Conservation (phyloP, 495 filamentous ascomycete genomes). For the Pseudomonodictys pantanalensis region DNA sequence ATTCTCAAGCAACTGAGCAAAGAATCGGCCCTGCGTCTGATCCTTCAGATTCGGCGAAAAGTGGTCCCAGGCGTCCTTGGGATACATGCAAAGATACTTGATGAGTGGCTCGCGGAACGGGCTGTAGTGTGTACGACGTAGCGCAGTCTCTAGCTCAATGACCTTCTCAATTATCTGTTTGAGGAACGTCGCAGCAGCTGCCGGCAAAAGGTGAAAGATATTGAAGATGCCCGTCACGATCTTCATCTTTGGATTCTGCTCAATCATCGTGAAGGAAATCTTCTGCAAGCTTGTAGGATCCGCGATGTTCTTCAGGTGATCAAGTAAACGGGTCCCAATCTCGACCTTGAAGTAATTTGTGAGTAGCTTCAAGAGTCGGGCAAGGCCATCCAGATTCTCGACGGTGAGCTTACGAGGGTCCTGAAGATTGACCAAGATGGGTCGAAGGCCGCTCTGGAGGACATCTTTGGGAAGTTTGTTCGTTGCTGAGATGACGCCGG, state of each 20-base stretch:
- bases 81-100: conserved; percentile 90
- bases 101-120: conserved; percentile 91
- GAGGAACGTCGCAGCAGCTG: conserved; percentile 86
- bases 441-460: conserved; percentile 87
- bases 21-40: conserved; percentile 85
- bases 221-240: conserved; percentile 91
- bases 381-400: conserved; percentile 86
- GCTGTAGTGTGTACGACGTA: conserved; percentile 86
- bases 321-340: conserved; percentile 84
- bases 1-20: conserved; percentile 83
- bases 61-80: conserved; percentile 79
- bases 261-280: conserved; percentile 88
- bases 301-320: conserved; percentile 89
- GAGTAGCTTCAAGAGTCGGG: conserved; percentile 78
- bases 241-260: conserved; percentile 87
- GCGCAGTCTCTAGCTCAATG: conserved; percentile 77
- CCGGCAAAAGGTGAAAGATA: conserved; percentile 90
- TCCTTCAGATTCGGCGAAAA: conserved; percentile 73
- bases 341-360: conserved; percentile 99
- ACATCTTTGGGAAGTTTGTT: conserved; percentile 95
- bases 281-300: conserved; percentile 76
- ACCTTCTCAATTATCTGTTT: conserved; percentile 83
- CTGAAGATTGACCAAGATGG: conserved; percentile 91
- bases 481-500: conserved; percentile 77
- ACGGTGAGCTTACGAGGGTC: conserved; percentile 88